phyloP scores from a whole-genome alignment of 192 early-diverging fungal genomes.

The Linnemannia schmuckeri region DNA sequence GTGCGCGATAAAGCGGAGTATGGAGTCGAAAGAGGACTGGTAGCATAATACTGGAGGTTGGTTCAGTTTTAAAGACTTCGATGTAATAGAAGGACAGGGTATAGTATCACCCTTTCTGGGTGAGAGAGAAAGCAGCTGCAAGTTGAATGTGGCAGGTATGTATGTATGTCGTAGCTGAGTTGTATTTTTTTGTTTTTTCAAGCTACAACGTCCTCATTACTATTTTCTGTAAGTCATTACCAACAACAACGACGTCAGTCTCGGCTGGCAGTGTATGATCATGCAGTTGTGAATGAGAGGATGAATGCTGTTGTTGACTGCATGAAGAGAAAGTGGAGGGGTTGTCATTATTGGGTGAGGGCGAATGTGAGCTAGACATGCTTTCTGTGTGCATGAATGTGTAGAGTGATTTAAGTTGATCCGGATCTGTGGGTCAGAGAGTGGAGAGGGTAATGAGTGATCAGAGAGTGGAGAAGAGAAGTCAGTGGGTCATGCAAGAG shows the following conservation, averaged over 20 bases:
- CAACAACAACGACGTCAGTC: constrained; percentile 31
- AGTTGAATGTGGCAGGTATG: neutral
- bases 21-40: neutral
- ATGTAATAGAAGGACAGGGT: too few species aligned
- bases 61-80: too few species aligned
- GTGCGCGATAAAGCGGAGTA: neutral
- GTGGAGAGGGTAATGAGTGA: constrained; percentile 4
- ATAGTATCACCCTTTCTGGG: too few species aligned
- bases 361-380: constrained; percentile 5
- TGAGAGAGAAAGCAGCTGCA: neutral
- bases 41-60: too few species aligned
- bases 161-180: neutral
- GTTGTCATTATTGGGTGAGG: neutral
- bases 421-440: neutral
- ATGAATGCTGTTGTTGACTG: too few species aligned
- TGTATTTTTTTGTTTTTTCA: neutral
- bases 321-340: neutral
- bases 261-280: neutral
- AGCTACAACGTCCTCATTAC: neutral
- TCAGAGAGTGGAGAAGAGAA: neutral
- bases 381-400: neutral
- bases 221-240: constrained; percentile 10
- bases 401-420: neutral
- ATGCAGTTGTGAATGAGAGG: neutral
- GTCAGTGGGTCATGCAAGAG: neutral